These are phyloP conservation scores for Microdochium trichocladiopsis DNA, from an alignment of 2,329 filamentous ascomycete species.

Conservation along the genomic window DNA sequence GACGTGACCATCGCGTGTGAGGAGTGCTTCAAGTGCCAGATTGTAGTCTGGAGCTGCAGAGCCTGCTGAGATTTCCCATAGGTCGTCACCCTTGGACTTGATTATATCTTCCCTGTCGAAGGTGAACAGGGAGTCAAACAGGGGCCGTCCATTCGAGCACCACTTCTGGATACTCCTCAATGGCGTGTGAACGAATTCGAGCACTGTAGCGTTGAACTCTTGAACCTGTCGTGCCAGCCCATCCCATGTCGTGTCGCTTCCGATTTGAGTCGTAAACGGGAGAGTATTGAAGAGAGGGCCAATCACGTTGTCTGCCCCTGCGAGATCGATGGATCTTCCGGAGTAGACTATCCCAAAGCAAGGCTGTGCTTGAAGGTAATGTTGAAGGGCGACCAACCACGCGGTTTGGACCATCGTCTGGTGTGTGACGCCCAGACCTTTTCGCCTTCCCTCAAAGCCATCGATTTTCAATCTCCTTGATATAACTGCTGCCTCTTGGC, in stretches of 20 bases:
- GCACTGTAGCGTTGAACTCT: slow-evolving; percentile 57
- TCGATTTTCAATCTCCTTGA: slow-evolving; percentile 26
- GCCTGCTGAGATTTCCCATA: slow-evolving; percentile 50
- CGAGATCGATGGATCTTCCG: slow-evolving; percentile 65
- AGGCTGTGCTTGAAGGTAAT: slow-evolving; percentile 35
- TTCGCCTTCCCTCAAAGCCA: slow-evolving; percentile 44
- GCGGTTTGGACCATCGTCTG: slow-evolving; percentile 71
- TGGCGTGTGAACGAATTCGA: slow-evolving; percentile 73
- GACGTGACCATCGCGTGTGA: slow-evolving; percentile 32
- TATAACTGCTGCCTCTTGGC: background rate
- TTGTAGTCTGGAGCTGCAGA: slow-evolving; percentile 59
- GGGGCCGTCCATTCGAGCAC: slow-evolving; percentile 49
- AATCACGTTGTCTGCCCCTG: slow-evolving; percentile 58
- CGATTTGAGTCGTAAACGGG: slow-evolving; percentile 53
- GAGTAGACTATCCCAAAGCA: slow-evolving; percentile 72
- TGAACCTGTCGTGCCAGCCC: slow-evolving; percentile 60
- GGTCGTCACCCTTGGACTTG: slow-evolving; percentile 13
- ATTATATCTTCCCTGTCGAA: slow-evolving; percentile 54
- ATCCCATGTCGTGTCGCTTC: slow-evolving; percentile 44
- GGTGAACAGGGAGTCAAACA: slow-evolving; percentile 79
- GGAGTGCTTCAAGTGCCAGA: slow-evolving; percentile 67
- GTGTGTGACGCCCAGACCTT: slow-evolving; percentile 62
- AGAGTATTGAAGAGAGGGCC: slow-evolving; percentile 90
- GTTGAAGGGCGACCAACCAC: slow-evolving; percentile 60
- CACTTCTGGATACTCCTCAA: slow-evolving; percentile 77